Conservation (phyloP, 768 basidiomycete genomes). For the Chlorophyllum brunneum region DNA sequence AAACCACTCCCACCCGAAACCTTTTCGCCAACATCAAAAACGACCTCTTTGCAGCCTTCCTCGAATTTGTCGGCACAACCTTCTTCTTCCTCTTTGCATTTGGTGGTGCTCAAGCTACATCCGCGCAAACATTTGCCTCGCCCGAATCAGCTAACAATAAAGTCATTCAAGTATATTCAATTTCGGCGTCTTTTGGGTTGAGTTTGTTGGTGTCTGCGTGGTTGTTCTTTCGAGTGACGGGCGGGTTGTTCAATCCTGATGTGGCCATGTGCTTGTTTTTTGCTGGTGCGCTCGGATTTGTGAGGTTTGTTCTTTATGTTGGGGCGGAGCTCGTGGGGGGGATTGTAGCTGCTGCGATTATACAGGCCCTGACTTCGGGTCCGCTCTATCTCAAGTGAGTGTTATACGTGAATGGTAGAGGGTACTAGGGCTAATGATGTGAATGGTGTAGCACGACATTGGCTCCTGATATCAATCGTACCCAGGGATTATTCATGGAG, state of each 20-base stretch:
- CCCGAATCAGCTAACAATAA: slow-evolving; percentile 21
- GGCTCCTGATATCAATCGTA: slow-evolving; percentile 39
- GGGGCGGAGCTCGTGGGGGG: slow-evolving; percentile 60
- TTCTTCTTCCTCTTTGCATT: slow-evolving; percentile 64
- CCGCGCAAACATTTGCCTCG: slow-evolving; percentile 26
- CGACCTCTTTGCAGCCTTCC: slow-evolving; percentile 45
- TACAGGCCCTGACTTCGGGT: slow-evolving; percentile 52
- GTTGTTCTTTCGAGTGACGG: slow-evolving; percentile 62
- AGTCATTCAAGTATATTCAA: slow-evolving; percentile 47
- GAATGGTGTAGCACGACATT: slow-evolving; percentile 41
- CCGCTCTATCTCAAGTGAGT: slow-evolving; percentile 51
- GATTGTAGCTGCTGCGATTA: slow-evolving; percentile 53
- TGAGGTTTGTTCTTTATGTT: slow-evolving; percentile 55
- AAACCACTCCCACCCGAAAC: too few relatives aligned
- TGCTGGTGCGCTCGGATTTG: slow-evolving; percentile 48
- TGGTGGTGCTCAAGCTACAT: slow-evolving; percentile 59
- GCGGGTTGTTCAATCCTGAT: slow-evolving; percentile 65
- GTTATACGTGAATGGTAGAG: too few relatives aligned
- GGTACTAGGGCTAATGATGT: slow-evolving; percentile 8
- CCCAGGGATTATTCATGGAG: slow-evolving; percentile 67
- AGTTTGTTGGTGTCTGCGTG: slow-evolving; percentile 61
- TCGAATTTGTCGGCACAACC: slow-evolving; percentile 58
- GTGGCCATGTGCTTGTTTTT: slow-evolving; percentile 58
- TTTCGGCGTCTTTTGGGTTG: slow-evolving; percentile 57
- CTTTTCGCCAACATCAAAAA: slow-evolving; percentile 24